phyloP scores from a whole-genome alignment of 2,329 filamentous ascomycete genomes.

The Colletotrichum eremochloae region DNA sequence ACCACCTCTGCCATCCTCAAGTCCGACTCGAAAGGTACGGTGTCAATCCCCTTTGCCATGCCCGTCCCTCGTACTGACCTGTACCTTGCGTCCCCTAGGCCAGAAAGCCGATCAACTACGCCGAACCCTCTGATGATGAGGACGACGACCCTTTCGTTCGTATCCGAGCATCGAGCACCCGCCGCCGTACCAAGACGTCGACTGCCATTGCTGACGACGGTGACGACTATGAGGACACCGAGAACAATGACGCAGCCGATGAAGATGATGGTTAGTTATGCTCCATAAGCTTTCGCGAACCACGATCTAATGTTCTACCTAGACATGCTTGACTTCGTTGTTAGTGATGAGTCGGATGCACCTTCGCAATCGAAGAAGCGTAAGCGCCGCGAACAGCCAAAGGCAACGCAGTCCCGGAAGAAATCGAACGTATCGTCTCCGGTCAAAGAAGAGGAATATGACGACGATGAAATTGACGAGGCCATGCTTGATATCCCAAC shows the following conservation, averaged over 20 bases:
- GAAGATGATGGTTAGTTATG: constrained; percentile 72
- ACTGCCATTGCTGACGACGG: constrained; percentile 74
- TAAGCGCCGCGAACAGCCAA: constrained; percentile 71
- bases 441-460: constrained; percentile 52
- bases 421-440: constrained; percentile 69
- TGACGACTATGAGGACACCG: constrained; percentile 79
- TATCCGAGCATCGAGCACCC: constrained; percentile 54
- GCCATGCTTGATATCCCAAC: constrained; percentile 69
- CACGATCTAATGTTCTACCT: constrained; percentile 34
- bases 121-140: constrained; percentile 86
- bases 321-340: constrained; percentile 89
- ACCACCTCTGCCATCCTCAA: constrained; percentile 66
- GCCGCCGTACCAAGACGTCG: constrained; percentile 62
- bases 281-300: background rate
- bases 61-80: background rate
- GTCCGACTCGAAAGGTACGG: constrained; percentile 83
- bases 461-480: constrained; percentile 66
- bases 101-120: constrained; percentile 79
- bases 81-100: constrained; percentile 51
- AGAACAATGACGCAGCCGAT: constrained; percentile 70
- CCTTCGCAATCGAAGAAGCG: constrained; percentile 75
- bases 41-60: background rate
- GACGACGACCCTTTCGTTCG: constrained; percentile 79
- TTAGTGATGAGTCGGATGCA: constrained; percentile 87
- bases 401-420: constrained; percentile 70